phyloP scores from a whole-genome alignment of 768 basidiomycete genomes.

The Hericium alpestre region DNA sequence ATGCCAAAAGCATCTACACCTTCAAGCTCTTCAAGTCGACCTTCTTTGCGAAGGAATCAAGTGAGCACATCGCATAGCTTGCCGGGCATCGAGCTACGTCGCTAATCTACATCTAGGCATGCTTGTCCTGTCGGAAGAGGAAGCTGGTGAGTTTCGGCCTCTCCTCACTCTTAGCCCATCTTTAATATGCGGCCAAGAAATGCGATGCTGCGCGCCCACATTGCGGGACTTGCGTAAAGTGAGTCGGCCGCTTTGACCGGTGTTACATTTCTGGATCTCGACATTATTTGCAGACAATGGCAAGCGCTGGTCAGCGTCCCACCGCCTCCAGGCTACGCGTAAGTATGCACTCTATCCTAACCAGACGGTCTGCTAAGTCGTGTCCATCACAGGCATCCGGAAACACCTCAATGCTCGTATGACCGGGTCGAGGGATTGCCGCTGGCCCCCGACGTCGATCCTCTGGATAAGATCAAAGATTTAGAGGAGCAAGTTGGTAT shows the following conservation, averaged over 20 bases:
- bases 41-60: conserved; percentile 73
- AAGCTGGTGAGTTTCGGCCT: conserved; percentile 50
- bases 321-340: conserved; percentile 80
- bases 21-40: conserved; percentile 33
- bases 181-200: conserved; percentile 40
- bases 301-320: conserved; percentile 74
- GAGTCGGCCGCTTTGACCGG: conserved; percentile 17
- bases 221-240: conserved; percentile 80
- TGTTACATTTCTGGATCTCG: conserved; percentile 1
- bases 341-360: conserved; percentile 19
- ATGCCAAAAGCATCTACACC: conserved; percentile 61
- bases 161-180: neutral
- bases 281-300: conserved; percentile 50
- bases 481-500: conserved; percentile 72
- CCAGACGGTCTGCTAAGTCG: conserved; percentile 8
- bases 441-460: conserved; percentile 68
- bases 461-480: conserved; percentile 65
- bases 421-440: conserved; percentile 78
- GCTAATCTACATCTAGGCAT: conserved; percentile 38
- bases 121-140: conserved; percentile 71
- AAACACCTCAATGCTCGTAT: conserved; percentile 76
- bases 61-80: conserved; percentile 21
- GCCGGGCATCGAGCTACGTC: neutral
- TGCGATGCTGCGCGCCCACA: conserved; percentile 82
- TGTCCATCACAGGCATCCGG: conserved; percentile 52